Conservation (phyloP, 1,284 basidiomycete species). For the Tilletia walkeri region DNA sequence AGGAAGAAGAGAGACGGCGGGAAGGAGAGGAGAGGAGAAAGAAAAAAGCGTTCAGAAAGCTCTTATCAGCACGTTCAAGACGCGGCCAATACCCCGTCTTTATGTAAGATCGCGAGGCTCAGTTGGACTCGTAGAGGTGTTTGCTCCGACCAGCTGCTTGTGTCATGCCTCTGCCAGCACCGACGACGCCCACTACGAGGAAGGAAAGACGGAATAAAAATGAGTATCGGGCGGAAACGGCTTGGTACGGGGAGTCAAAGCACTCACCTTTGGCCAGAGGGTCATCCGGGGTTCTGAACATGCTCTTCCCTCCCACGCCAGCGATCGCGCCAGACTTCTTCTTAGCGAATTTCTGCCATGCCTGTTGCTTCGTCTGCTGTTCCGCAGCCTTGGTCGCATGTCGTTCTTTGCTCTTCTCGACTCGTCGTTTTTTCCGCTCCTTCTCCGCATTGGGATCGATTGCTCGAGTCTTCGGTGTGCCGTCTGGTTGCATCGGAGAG, state of each 20-base stretch:
- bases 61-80: background rate
- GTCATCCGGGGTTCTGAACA: conserved; percentile 95
- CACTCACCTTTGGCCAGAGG: conserved; percentile 75
- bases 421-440: conserved; percentile 69
- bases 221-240: background rate
- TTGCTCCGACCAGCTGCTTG: conserved; percentile 71
- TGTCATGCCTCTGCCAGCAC: conserved; percentile 89
- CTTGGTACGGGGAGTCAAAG: background rate
- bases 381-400: conserved; percentile 85
- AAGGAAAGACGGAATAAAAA: conserved; percentile 22
- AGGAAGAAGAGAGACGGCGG: background rate
- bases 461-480: conserved; percentile 3
- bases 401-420: conserved; percentile 85
- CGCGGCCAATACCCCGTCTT: background rate
- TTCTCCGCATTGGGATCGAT: conserved; percentile 17
- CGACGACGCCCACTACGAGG: conserved; percentile 80
- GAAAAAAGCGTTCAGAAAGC: background rate
- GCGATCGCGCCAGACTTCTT: conserved; percentile 68
- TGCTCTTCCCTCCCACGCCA: conserved; percentile 65
- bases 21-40: background rate
- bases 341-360: conserved; percentile 97
- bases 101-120: background rate
- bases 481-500: conserved; percentile 3
- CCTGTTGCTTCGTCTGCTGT: conserved; percentile 79
- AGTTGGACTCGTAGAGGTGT: conserved; percentile 59